Conservation (phyloP, 148 eudicot species). For the Cornus kousa region DNA sequence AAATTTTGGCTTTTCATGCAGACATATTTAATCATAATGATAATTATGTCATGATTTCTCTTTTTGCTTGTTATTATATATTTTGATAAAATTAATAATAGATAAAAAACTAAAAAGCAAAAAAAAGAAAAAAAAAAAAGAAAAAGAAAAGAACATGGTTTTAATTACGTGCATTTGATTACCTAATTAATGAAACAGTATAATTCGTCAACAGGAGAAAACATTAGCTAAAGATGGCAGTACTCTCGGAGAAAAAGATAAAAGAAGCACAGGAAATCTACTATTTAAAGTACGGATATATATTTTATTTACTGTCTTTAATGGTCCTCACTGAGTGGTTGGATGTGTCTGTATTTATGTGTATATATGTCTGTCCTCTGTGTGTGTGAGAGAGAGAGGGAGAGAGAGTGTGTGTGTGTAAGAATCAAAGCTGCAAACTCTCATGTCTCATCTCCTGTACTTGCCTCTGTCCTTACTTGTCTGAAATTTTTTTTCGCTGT, state of each 20-base stretch:
- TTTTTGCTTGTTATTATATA: too few relatives aligned
- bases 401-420: not conserved
- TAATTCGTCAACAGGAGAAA: too few relatives aligned
- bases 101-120: too few relatives aligned
- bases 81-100: too few relatives aligned
- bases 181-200: too few relatives aligned
- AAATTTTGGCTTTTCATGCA: too few relatives aligned
- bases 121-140: too few relatives aligned
- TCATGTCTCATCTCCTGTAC: conserved; percentile 27
- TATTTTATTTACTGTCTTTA: not conserved
- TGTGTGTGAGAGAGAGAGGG: not conserved
- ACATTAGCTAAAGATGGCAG: too few relatives aligned
- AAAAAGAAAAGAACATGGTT: too few relatives aligned
- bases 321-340: not conserved
- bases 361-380: not conserved
- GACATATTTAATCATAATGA: too few relatives aligned
- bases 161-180: too few relatives aligned
- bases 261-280: not conserved
- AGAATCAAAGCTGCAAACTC: conserved; percentile 11
- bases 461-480: conserved; percentile 19
- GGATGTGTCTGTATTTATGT: not conserved
- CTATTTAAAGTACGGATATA: not conserved
- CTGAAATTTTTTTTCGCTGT: conserved; percentile 9
- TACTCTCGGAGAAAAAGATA: not conserved
- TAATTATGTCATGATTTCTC: too few relatives aligned